Conservation (phyloP, 495 filamentous ascomycete species). For the Penicillium parvum region DNA sequence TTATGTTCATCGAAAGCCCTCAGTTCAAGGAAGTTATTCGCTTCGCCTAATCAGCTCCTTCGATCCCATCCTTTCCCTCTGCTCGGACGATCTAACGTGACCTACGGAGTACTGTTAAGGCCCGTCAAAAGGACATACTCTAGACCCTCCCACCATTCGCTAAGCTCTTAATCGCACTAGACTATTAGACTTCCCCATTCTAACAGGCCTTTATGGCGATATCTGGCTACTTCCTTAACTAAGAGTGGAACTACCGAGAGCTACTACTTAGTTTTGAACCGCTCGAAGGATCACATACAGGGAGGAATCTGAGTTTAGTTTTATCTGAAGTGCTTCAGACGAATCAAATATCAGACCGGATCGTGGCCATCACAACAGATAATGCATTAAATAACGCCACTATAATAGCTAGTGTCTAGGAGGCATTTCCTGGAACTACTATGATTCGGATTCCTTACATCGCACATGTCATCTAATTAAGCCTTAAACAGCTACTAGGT, state of each 20-base stretch:
- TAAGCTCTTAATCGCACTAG: slow-evolving; percentile 10
- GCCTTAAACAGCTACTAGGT: not conserved
- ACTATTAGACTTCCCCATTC: no score
- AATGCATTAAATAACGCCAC: not conserved
- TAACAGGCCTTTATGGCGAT: slow-evolving; percentile 16
- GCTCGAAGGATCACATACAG: slow-evolving; percentile 4
- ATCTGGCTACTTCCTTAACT: slow-evolving; percentile 13
- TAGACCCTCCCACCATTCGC: not conserved
- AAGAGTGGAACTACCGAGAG: no score
- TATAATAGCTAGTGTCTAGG: not conserved
- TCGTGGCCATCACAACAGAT: not conserved
- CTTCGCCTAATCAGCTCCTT: not conserved
- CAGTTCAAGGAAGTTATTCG: not conserved
- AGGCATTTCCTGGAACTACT: no score
- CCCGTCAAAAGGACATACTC: slow-evolving; percentile 3
- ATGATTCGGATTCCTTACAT: no score
- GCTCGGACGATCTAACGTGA: no score
- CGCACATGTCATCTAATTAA: not conserved
- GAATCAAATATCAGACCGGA: not conserved
- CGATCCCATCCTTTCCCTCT: not conserved
- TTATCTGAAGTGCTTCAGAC: slow-evolving; percentile 1
- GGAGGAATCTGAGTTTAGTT: slow-evolving; percentile 1
- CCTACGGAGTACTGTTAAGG: not conserved
- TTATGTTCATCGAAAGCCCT: no score
- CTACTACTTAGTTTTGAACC: slow-evolving; percentile 20